Evolutionary conservation across 495 filamentous ascomycete species (phyloP).

Genomic region (Aspergillus affinis): DNA sequence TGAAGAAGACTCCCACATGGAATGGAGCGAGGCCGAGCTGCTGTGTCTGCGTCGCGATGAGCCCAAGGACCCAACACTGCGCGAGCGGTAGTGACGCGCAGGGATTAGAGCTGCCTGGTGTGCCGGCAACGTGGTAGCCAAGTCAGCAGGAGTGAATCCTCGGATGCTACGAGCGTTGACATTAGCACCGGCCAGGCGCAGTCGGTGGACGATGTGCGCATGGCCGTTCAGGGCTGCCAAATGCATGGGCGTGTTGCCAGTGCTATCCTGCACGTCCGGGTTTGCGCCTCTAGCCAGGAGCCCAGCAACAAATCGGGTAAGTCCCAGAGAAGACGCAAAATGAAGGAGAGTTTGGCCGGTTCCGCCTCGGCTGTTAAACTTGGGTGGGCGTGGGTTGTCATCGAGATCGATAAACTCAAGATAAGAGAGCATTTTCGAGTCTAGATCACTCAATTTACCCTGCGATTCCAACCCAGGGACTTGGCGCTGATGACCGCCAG

Average conservation of each 20-base stretch:
- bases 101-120: conserved; percentile 55
- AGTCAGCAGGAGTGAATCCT: conserved; percentile 70
- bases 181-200: conserved; percentile 72
- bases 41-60: conserved; percentile 59
- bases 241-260: conserved; percentile 82
- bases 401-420: conserved; percentile 78
- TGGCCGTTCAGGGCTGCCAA: conserved; percentile 77
- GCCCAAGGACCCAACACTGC: conserved; percentile 54
- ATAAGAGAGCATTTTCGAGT: conserved; percentile 67
- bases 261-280: conserved; percentile 71
- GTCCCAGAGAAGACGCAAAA: conserved; percentile 72
- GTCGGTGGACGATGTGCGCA: conserved; percentile 69
- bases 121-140: conserved; percentile 62
- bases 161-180: conserved; percentile 66
- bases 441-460: conserved; percentile 55
- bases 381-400: conserved; percentile 64
- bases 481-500: conserved; percentile 44
- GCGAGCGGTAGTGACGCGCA: conserved; percentile 54
- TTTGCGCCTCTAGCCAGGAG: conserved; percentile 79
- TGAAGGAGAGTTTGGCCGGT: conserved; percentile 83
- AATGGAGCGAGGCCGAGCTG: conserved; percentile 64
- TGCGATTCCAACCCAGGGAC: conserved; percentile 44
- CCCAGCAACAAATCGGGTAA: conserved; percentile 75
- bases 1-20: conserved; percentile 58
- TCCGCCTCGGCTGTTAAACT: conserved; percentile 59